Conservation (phyloP, 2,329 filamentous ascomycete genomes). For the Cladosporium sphaerospermum region DNA sequence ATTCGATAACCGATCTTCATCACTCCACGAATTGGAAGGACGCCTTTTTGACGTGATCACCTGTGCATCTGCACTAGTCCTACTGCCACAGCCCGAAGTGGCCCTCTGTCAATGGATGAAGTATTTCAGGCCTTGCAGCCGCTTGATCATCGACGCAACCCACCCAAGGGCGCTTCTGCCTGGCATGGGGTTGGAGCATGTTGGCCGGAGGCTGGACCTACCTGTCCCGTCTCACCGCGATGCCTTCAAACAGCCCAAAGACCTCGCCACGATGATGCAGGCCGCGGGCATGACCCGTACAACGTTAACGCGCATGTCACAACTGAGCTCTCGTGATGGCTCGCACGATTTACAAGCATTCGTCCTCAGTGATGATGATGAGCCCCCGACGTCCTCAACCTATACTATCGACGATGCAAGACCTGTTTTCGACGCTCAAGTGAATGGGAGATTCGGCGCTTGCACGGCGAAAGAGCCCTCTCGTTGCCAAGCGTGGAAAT, state of each 20-base stretch:
- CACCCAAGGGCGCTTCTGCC: conserved; percentile 33
- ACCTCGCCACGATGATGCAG: conserved; percentile 30
- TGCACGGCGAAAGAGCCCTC: conserved; percentile 29
- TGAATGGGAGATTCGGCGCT: conserved; percentile 19
- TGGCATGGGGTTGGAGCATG: conserved; percentile 34
- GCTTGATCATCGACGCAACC: conserved; percentile 34
- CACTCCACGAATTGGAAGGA: conserved; percentile 14
- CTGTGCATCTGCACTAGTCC: conserved; percentile 35
- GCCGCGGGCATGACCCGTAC: conserved; percentile 33
- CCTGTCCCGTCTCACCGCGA: conserved; percentile 33
- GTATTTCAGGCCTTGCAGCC: conserved; percentile 37
- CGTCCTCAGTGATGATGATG: conserved; percentile 1
- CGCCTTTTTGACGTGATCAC: conserved; percentile 31
- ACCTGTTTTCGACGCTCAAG: conserved; percentile 31
- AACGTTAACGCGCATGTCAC: conserved; percentile 25
- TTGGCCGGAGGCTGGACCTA: conserved; percentile 28
- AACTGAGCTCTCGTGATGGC: conserved; percentile 26
- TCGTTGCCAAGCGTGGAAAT: conserved; percentile 27
- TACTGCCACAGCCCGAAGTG: conserved; percentile 33
- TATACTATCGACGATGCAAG: conserved; percentile 13
- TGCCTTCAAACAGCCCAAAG: conserved; percentile 29
- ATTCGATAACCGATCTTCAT: conserved; percentile 33
- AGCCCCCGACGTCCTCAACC: conserved; percentile 3
- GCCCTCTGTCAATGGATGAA: conserved; percentile 34
- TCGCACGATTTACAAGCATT: conserved; percentile 25